Base-by-base conservation (phyloP, 2,329 filamentous ascomycete genomes). In the Botrytis aclada region DNA sequence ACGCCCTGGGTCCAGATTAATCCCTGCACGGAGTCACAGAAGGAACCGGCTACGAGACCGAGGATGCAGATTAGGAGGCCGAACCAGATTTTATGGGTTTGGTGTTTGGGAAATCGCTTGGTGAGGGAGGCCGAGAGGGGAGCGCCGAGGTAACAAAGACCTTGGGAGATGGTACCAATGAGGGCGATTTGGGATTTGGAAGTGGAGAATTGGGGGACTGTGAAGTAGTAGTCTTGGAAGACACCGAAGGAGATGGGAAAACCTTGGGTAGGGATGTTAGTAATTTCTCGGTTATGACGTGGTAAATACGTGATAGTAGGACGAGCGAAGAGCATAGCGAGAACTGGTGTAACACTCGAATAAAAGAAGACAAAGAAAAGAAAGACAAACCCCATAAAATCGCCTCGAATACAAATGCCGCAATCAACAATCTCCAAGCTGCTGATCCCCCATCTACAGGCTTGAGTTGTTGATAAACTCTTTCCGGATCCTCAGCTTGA, bases 1-100 rank as follows among this genome's bases (percentile, higher is more conserved):
- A 91, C 79, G 4, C 90, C 90, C 77, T 92, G 89, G 0, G 86
- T 89, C 18, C 84, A 78, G 74, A 92, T 87, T 47, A 92, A 84
- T 54, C 88, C 86, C 0, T 82, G 80, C 0, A 88, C 84, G 3
- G 82, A 86, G 4, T 80, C 82, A 0, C 87, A 85, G 75, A 91
- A 87, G 56, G 85, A 89, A 83, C 86, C 78, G 74, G 69, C 80
- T 56, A 73, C 83, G 14, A 85, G 77, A 0, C 81, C 82, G 0
- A 78, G 20, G 47, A 85, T 81, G 74, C 82, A 84, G 2, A 85
- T 70, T n/a, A 0, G 81, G 82, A 43, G 63, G 1, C 61, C 47
- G 25, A 66, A 1, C 45, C 61, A 65, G 7, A 66, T 47, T 25
- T 45, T 39, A 9, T 51, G 61, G 14, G 47, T 41, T 56, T 58